Evolutionary conservation across 1,139 yeast species (phyloP).

Genomic region (Pichia sorboxylosa): DNA sequence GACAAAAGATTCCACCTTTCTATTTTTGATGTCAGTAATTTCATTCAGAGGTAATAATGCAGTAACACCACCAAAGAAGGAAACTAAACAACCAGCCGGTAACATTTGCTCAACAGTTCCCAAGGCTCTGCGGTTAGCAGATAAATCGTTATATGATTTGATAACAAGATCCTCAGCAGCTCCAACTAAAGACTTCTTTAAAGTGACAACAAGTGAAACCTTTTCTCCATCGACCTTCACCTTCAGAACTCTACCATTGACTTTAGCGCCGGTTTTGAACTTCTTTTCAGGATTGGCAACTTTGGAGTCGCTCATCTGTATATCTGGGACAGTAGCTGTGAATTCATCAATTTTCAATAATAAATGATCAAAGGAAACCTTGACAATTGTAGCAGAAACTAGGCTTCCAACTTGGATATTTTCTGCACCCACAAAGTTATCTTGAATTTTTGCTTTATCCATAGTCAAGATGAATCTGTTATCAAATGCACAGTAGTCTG

Average conservation of each 20-base stretch:
- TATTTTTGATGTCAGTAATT: constrained; percentile 79
- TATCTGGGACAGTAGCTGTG: constrained; percentile 62
- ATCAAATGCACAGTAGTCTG: constrained; percentile 60
- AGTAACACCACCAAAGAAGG: constrained; percentile 66
- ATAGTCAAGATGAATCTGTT: constrained; percentile 56
- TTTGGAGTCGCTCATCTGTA: constrained; percentile 76
- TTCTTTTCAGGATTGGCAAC: constrained; percentile 85
- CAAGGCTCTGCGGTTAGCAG: constrained; percentile 49
- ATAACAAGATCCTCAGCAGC: constrained; percentile 55
- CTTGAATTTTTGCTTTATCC: constrained; percentile 50
- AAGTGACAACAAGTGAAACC: constrained; percentile 44
- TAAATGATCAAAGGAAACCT: constrained; percentile 59
- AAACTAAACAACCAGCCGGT: constrained; percentile 69
- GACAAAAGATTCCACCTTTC: constrained; percentile 65
- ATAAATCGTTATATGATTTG: constrained; percentile 39
- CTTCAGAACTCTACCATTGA: constrained; percentile 55
- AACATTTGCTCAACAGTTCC: constrained; percentile 70
- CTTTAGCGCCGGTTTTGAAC: constrained; percentile 72
- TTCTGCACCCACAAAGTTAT: constrained; percentile 50
- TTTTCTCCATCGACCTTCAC: constrained; percentile 26
- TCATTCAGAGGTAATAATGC: constrained; percentile 83
- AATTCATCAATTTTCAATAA: constrained; percentile 53
- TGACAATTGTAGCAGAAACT: constrained; percentile 47
- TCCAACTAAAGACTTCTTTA: constrained; percentile 74
- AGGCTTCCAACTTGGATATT: constrained; percentile 72